Evolutionary conservation across 2,329 filamentous ascomycete species (phyloP), one percentile per base, ranked within the genome.

Genomic region (Nectriaceae sp.): DNA sequence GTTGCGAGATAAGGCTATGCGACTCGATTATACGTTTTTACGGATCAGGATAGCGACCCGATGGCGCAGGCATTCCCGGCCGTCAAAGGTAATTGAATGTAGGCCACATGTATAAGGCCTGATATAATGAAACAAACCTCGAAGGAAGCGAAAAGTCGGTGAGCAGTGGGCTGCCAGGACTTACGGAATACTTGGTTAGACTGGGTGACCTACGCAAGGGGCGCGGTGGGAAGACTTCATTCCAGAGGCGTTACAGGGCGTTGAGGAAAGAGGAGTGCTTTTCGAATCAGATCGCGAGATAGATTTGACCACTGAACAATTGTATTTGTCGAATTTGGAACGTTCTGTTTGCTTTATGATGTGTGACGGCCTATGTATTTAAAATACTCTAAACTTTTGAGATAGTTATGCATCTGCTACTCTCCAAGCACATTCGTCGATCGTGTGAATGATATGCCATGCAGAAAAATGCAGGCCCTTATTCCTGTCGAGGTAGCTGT

Each of bases 241-340:
- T 37, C 52, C 49, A 55, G 40, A 43, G 59, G 55, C 58, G 59
- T 57, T 61, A n/a, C n/a, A n/a, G 43, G 59, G 60, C 49, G 60
- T 62, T 59, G 42, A 41, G 55, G 52, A 46, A 52, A 46, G 47
- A 51, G 40, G 43, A 26, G 21, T 16, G 35, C 38, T 40, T 47
- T 21, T 44, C 29, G 31, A 36, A 37, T 36, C 44, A 38, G 26
- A 50, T 40, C 24, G 35, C 26, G 38, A 49, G 49, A 48, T 54
- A 56, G 53, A 49, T 46, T 52, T 45, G 52, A 52, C 47, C 48
- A 48, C 29, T 38, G 35, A 31, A 36, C 36, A 33, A 38, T 21
- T 21, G 20, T 4, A 18, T 26, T 16, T 35, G 29, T 22, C 20
- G 21, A 20, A 10, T 31, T 6, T 29, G 24, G 24, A 13, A 29